Base-by-base conservation (phyloP, 2,329 filamentous ascomycete species). In the Pyricularia pennisetigena region DNA sequence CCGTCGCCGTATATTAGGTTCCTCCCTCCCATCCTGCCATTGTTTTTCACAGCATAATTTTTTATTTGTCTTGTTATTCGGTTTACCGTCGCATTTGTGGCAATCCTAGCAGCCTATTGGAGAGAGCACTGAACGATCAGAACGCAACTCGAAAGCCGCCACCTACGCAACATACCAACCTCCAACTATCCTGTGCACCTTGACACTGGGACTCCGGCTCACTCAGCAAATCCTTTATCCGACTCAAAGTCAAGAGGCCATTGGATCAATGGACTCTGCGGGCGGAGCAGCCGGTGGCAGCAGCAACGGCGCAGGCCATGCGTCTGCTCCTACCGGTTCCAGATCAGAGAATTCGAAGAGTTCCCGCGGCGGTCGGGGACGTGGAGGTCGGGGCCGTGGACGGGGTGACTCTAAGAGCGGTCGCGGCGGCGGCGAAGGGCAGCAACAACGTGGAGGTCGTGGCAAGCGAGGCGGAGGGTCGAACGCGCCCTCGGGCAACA, bases 331-430 rank as follows among this genome's bases (percentile, higher is more conserved):
- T 9, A 65, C 70, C 9, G 68, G 74, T 68, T 69, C 72, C 35
- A 73, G 75, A 64, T 72, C 75, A 30, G 78, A 78, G 61, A 76
- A 75, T 41, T 72, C 74, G 30, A 76, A 80, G 73, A 80, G 79
- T 28, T 77, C 81, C 65, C 79, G 80, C 67, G 78, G 82, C 71
- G 81, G 79, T 70, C 77, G 79, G 68, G 77, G 80, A 68, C 78
- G 79, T 61, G 74, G 80, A 72, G 79, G 78, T 12, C 77, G 78
- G 66, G 71, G 76, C 71, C 41, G 75, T 70, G 69, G 73, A 32
- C 70, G 74, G 72, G 62, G 71, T 70, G 69, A 78, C 76, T 68
- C 71, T 68, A 62, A 62, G 26, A 69, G 76, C 71, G 72, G 76
- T 64, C 74, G 75, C 35, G 73, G 76, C 65, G 72, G 76, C 9